Percentiles rank a stretch among this genome's conserved stretches.
Conservation (phyloP, 2,329 filamentous ascomycete genomes). For the Stemphylium vesicarium region DNA sequence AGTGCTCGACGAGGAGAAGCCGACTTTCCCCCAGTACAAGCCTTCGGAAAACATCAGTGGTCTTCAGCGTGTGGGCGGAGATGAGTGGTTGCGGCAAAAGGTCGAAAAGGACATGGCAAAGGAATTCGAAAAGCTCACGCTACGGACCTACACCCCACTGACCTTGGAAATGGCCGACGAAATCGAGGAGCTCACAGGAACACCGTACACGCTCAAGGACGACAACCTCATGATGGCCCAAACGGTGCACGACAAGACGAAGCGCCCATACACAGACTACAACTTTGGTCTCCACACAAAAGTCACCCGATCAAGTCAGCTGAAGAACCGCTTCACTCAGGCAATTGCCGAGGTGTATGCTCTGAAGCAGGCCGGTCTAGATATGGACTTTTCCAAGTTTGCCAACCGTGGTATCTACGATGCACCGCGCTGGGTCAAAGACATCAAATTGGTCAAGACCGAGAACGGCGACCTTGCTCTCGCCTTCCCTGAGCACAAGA, state of each 20-base stretch:
- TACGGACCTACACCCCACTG: slow-evolving; percentile 41
- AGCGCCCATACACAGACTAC: slow-evolving; percentile 39
- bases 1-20: slow-evolving; percentile 35
- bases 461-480: slow-evolving; percentile 30
- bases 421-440: slow-evolving; percentile 35
- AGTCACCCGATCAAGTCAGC: slow-evolving; percentile 17
- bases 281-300: slow-evolving; percentile 35
- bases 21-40: slow-evolving; percentile 13
- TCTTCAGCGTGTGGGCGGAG: slow-evolving; percentile 61
- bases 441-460: slow-evolving; percentile 34
- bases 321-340: slow-evolving; percentile 57
- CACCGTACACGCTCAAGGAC: slow-evolving; percentile 36
- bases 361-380: slow-evolving; percentile 43
- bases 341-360: slow-evolving; percentile 63
- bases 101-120: slow-evolving; percentile 37
- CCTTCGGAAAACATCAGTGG: slow-evolving; percentile 35
- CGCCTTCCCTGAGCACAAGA: slow-evolving; percentile 27
- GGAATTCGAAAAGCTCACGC: slow-evolving; percentile 46
- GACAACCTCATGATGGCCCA: slow-evolving; percentile 40
- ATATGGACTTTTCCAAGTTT: slow-evolving; percentile 34
- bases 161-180: slow-evolving; percentile 38
- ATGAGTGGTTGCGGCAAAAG: slow-evolving; percentile 50
- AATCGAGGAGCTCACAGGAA: slow-evolving; percentile 41
- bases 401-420: slow-evolving; percentile 39
- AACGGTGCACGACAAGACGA: slow-evolving; percentile 39